Conservation (phyloP, 2,329 filamentous ascomycete species). For the Fusarium azukiicola region DNA sequence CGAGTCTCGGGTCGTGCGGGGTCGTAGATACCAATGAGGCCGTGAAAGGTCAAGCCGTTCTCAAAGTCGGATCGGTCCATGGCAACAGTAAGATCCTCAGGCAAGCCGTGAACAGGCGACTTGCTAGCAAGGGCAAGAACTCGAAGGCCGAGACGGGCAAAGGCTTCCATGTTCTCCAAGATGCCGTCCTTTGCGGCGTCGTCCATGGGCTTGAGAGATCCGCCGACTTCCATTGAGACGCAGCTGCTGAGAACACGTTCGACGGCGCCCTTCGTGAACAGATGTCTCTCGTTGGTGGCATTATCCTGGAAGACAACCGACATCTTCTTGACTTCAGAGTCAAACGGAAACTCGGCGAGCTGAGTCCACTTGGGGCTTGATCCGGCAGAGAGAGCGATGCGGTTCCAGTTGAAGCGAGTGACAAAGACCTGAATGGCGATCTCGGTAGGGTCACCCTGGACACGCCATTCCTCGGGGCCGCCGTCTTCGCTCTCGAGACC, state of each 20-base stretch:
- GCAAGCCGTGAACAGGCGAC: not conserved
- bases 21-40: constrained; percentile 84
- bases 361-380: constrained; percentile 75
- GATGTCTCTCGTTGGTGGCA: constrained; percentile 63
- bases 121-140: constrained; percentile 79
- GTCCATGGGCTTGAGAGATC: constrained; percentile 59
- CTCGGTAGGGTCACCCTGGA: constrained; percentile 82
- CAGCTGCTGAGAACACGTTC: constrained; percentile 83
- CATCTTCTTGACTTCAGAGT: constrained; percentile 89
- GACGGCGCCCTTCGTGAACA: constrained; percentile 84
- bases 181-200: constrained; percentile 71
- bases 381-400: constrained; percentile 71
- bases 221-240: constrained; percentile 67
- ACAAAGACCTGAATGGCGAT: constrained; percentile 89
- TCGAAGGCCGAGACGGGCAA: constrained; percentile 83
- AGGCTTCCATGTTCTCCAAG: constrained; percentile 82
- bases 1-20: constrained; percentile 82
- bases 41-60: constrained; percentile 79
- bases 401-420: constrained; percentile 83
- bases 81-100: constrained; percentile 49
- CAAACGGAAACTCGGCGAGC: constrained; percentile 86
- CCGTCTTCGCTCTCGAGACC: constrained; percentile 62
- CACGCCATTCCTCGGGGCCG: constrained; percentile 78
- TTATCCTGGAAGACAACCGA: constrained; percentile 81
- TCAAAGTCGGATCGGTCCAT: constrained; percentile 63